phyloP scores from a whole-genome alignment of 345 rosid species.

The Pistacia integerrima region DNA sequence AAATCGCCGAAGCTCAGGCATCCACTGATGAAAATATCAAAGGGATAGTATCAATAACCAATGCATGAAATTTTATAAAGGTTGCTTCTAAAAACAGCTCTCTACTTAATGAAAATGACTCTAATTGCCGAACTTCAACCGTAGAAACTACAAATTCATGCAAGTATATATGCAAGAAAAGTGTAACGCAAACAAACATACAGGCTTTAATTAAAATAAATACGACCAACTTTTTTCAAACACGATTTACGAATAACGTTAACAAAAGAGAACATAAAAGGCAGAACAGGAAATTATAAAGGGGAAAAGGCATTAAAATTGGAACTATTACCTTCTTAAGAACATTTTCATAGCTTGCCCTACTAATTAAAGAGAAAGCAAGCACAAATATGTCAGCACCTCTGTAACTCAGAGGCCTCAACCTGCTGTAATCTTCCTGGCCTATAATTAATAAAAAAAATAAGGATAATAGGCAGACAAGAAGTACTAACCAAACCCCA shows the following conservation, averaged over 20 bases:
- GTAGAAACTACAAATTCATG: not conserved
- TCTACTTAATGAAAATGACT: constrained; percentile 1
- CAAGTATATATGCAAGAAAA: not conserved
- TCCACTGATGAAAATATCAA: constrained; percentile 64
- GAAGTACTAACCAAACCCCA: constrained; percentile 8
- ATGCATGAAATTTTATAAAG: constrained; percentile 2
- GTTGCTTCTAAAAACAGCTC: constrained; percentile 1
- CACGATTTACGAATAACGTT: constrained; percentile 14
- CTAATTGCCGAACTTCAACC: constrained; percentile 13
- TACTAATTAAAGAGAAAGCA: constrained; percentile 89
- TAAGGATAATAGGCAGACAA: constrained; percentile 14
- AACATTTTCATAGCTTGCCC: constrained; percentile 96
- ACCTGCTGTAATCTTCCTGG: constrained; percentile 97
- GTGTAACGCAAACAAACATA: constrained; percentile 9
- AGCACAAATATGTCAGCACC: constrained; percentile 94
- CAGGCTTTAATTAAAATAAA: constrained; percentile 22
- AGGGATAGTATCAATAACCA: constrained; percentile 13
- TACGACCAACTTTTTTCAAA: constrained; percentile 24
- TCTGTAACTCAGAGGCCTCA: constrained; percentile 96
- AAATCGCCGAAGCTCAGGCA: constrained; percentile 96
- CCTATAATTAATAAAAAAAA: constrained; percentile 44
- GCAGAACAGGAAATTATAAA: not conserved
- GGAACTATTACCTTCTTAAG: constrained; percentile 76
- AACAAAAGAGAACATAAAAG: constrained; percentile 6
- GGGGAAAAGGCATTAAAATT: constrained; percentile 10